Evolutionary conservation across 257 asterid species (phyloP), one percentile per base, ranked within the genome.

Genomic region (Scutellaria barbata): DNA sequence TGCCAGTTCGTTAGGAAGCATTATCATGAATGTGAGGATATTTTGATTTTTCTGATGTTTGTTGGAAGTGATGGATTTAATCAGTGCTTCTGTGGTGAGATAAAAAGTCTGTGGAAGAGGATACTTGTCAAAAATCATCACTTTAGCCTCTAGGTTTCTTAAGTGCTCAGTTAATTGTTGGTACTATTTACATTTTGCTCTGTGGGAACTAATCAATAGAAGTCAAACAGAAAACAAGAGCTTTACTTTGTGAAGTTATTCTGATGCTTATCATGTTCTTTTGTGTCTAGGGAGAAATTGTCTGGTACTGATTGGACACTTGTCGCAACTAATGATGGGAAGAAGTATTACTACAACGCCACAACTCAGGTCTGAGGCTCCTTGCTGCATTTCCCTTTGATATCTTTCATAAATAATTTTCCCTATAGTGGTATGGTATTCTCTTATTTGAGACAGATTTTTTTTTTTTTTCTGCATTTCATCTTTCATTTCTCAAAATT

Each of bases 271-370:
- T 66, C 68, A 37, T 78, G 61, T 57, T 79, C 51, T 57, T 39
- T 54, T 52, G 18, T 76, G 37, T 51, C 39, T 85, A 95, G 99
- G 95, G 96, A 92, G 87, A 95, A 85, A 79, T 71, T 95, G 80
- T 75, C 84, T 45, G 95, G 95, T 73, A 86, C 97, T 57, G 96
- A 95, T 74, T 95, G 99, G 99, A 82, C 85, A 68, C 74, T 84
- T 75, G 96, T 95, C 76, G 81, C 88, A 77, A 92, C 97, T 60
- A 88, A 92, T 80, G 95, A 95, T 82, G 95, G 95, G 76, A 88
- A 91, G 81, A 88, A 53, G 56, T 95, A 92, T 81, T 95, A 92
- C 85, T 85, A 92, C 84, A 89, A 92, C 76, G 70, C 85, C 43
- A 80, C 71, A 61, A 89, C 96, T 71, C 87, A 92, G 99, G 99